Evolutionary conservation across 768 basidiomycete genomes (phyloP).

Genomic region (Podaxis rugospora): DNA sequence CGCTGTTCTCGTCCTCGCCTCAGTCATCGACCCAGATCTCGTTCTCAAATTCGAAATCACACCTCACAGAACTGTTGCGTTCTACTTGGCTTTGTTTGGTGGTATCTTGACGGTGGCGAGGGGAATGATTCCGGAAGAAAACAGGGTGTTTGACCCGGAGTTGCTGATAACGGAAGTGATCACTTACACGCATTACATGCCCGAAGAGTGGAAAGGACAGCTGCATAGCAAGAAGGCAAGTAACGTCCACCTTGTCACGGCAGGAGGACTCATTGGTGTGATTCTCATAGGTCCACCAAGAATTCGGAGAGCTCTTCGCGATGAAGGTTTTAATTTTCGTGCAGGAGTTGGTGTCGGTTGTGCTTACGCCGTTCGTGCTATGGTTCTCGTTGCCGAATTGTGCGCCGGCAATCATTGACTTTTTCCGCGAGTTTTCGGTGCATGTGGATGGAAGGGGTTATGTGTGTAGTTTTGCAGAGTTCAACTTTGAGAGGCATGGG

Average conservation of each 20-base stretch:
- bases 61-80: conserved; percentile 86
- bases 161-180: conserved; percentile 89
- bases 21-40: conserved; percentile 89
- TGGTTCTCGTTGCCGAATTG: conserved; percentile 90
- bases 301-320: conserved; percentile 90
- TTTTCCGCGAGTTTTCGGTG: conserved; percentile 96
- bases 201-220: conserved; percentile 84
- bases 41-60: conserved; percentile 95
- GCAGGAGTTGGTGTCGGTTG: conserved; percentile 85
- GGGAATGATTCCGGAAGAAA: conserved; percentile 95
- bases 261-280: background rate
- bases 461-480: conserved; percentile 97
- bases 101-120: conserved; percentile 84
- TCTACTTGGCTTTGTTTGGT: conserved; percentile 88
- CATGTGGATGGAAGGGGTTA: conserved; percentile 96
- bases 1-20: conserved; percentile 88
- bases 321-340: conserved; percentile 87
- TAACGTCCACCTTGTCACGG: conserved; percentile 8
- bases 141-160: conserved; percentile 91
- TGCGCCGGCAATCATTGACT: conserved; percentile 90
- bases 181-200: conserved; percentile 94
- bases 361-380: conserved; percentile 90
- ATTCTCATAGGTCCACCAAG: conserved; percentile 68
- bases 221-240: conserved; percentile 83
- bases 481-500: conserved; percentile 94